Evolutionary conservation across 148 eudicot genomes (phyloP).

Genomic region (Heliamphora exappendiculata): DNA sequence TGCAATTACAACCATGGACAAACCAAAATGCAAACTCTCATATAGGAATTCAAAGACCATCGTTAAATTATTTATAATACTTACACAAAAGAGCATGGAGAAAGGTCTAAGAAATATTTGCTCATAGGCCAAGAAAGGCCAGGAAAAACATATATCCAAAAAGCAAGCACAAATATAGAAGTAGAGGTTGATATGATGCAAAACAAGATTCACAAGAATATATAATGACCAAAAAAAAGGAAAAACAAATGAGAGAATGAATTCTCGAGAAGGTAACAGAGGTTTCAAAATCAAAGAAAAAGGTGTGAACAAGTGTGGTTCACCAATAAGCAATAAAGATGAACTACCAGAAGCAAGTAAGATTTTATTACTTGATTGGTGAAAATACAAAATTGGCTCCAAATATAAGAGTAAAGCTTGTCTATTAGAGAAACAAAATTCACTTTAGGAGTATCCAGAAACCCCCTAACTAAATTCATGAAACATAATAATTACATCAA

Average conservation of each 20-base stretch:
- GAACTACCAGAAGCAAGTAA: neutral
- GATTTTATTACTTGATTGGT: neutral
- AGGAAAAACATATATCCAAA: neutral
- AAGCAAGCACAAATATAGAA: neutral
- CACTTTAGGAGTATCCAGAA: neutral
- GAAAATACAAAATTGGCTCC: neutral
- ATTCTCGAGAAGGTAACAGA: neutral
- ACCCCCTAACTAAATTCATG: neutral
- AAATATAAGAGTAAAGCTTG: neutral
- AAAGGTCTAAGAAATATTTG: neutral
- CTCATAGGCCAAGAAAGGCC: neutral
- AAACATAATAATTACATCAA: constrained; percentile 1
- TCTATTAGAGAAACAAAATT: neutral
- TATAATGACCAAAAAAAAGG: neutral
- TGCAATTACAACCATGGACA: neutral
- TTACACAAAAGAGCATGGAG: neutral
- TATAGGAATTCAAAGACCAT: neutral
- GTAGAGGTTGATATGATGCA: neutral
- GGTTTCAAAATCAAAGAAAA: neutral
- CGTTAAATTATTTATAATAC: neutral
- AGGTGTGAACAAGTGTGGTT: neutral
- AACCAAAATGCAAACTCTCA: neutral
- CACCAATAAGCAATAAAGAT: neutral
- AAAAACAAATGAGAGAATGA: neutral
- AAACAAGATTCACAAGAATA: neutral